Percentiles rank a stretch among this genome's conserved stretches.
These are phyloP conservation scores for Jimgerdemannia flammicorona DNA, from an alignment of 192 early-diverging fungal species.

Conservation along the genomic window DNA sequence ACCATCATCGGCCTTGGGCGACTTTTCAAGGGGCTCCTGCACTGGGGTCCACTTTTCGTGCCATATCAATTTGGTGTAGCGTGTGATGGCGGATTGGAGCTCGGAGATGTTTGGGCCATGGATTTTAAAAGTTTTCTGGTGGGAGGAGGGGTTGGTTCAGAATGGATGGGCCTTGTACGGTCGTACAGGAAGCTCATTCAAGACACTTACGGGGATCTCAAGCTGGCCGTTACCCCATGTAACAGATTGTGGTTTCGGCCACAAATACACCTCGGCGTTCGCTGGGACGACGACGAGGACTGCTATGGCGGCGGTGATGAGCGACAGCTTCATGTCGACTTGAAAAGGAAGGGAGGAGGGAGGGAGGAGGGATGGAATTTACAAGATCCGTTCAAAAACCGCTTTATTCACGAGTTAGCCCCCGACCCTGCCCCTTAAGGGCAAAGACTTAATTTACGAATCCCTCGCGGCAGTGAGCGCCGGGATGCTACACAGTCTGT, in stretches of 20 bases:
- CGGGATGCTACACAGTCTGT: too few relatives aligned
- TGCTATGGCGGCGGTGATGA: conserved; percentile 11
- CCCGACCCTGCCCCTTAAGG: too few relatives aligned
- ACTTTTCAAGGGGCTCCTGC: conserved; percentile 9
- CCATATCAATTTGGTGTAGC: conserved; percentile 24
- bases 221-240: conserved; percentile 14
- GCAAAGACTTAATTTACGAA: too few relatives aligned
- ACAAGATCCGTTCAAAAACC: too few relatives aligned
- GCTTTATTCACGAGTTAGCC: too few relatives aligned
- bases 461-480: too few relatives aligned
- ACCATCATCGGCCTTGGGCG: not conserved
- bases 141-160: not conserved
- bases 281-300: not conserved
- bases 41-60: conserved; percentile 31
- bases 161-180: not conserved
- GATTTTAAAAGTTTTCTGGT: conserved; percentile 21
- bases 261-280: conserved; percentile 7
- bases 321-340: conserved; percentile 7
- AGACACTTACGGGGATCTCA: conserved; percentile 13
- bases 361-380: too few relatives aligned
- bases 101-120: conserved; percentile 11
- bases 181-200: not conserved
- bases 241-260: conserved; percentile 21
- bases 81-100: conserved; percentile 23
- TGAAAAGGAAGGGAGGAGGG: too few relatives aligned